Evolutionary conservation across 345 rosid species (phyloP).

Genomic region (Brassica nigra): DNA sequence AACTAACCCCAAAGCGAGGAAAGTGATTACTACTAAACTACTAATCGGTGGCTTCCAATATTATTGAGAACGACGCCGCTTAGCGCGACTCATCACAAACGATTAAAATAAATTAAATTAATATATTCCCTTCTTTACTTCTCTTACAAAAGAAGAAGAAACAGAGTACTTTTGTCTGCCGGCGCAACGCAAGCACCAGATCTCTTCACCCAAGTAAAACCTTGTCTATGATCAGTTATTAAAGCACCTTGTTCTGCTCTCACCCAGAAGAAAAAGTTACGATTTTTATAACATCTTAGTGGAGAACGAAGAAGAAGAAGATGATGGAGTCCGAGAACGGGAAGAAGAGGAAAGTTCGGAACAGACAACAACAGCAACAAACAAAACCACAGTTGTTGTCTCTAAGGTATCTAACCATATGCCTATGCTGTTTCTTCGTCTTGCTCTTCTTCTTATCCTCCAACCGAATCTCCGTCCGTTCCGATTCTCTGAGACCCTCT

Average conservation of each 20-base stretch:
- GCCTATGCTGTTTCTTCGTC: conserved; percentile 60
- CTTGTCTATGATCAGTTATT: neutral
- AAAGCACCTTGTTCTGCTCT: conserved; percentile 6
- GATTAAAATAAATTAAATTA: neutral
- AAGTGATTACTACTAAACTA: conserved; percentile 28
- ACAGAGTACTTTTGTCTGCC: conserved; percentile 32
- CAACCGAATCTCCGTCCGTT: conserved; percentile 48
- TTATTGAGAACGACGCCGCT: conserved; percentile 2
- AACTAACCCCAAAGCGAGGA: conserved; percentile 13
- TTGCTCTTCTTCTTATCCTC: conserved; percentile 68
- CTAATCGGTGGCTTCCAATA: conserved; percentile 32
- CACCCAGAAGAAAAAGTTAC: neutral
- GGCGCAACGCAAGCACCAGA: conserved; percentile 33
- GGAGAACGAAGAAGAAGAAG: neutral
- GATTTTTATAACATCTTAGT: neutral
- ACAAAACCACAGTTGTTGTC: conserved; percentile 49
- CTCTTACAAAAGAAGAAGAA: neutral
- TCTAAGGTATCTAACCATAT: conserved; percentile 53
- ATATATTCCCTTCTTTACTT: conserved; percentile 24
- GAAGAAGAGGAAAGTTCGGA: conserved; percentile 70
- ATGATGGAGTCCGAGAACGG: conserved; percentile 77
- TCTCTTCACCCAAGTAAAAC: conserved; percentile 25
- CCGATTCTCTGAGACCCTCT: conserved; percentile 61
- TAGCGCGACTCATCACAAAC: conserved; percentile 9
- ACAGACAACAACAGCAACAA: conserved; percentile 39